Evolutionary conservation across 208 protist species (phyloP).

Genomic region (Leishmania turanica): DNA sequence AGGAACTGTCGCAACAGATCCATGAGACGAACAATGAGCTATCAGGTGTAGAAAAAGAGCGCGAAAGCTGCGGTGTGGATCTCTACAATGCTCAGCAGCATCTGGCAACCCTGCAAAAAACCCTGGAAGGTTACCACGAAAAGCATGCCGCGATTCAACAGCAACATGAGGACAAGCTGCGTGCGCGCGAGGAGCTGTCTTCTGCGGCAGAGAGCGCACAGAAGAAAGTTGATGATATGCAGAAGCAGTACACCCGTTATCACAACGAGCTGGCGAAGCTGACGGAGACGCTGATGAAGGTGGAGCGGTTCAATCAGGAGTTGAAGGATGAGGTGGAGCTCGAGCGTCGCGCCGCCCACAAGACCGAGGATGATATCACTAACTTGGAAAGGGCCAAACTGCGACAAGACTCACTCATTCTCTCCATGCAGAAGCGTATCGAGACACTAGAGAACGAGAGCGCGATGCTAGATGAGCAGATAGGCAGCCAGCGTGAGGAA

Average conservation of each 20-base stretch:
- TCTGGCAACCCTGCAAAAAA: constrained; percentile 93
- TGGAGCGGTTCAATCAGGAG: constrained; percentile 95
- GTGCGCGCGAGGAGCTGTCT: constrained; percentile 68
- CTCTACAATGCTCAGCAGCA: constrained; percentile 96
- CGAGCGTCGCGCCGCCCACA: constrained; percentile 94
- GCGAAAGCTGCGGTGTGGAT: constrained; percentile 94
- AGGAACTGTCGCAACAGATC: constrained; percentile 84
- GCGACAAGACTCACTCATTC: constrained; percentile 92
- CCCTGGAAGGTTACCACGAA: constrained; percentile 91
- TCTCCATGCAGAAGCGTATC: constrained; percentile 87
- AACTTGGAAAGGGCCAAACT: constrained; percentile 93
- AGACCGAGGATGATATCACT: constrained; percentile 96
- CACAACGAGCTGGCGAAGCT: constrained; percentile 94
- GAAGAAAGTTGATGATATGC: constrained; percentile 86
- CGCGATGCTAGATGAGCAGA: constrained; percentile 83
- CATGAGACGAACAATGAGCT: constrained; percentile 88
- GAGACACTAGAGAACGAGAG: constrained; percentile 85
- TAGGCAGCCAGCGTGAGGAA: constrained; percentile 89
- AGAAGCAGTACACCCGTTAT: constrained; percentile 83
- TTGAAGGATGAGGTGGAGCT: constrained; percentile 94
- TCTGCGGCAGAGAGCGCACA: constrained; percentile 57
- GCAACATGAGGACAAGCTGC: constrained; percentile 83
- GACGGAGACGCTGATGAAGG: constrained; percentile 88
- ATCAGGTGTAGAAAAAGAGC: constrained; percentile 68
- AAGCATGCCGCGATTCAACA: constrained; percentile 73